phyloP scores from a whole-genome alignment of 108 stramenopile species.

The Mayamaea pseudoterrestris region DNA sequence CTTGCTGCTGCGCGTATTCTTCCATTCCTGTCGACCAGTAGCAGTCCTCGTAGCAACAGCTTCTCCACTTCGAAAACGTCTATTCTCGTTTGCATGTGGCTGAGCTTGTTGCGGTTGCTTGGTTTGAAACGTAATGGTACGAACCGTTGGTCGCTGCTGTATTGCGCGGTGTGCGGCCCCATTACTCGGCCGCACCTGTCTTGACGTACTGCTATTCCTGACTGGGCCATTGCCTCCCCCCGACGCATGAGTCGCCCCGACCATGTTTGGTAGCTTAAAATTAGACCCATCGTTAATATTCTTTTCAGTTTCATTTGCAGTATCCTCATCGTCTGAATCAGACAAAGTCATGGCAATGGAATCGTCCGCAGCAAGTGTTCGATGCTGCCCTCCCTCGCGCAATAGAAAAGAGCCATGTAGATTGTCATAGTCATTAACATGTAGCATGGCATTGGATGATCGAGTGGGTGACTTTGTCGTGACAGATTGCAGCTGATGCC shows the following conservation, averaged over 20 bases:
- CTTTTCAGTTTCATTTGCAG: too few species aligned
- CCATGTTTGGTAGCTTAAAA: too few species aligned
- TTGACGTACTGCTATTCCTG: too few species aligned
- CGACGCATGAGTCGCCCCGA: too few species aligned
- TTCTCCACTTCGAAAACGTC: conserved; percentile 45
- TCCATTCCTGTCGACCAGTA: conserved; percentile 40
- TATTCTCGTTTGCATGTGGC: neutral
- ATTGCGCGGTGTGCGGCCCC: too few species aligned
- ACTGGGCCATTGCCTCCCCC: too few species aligned
- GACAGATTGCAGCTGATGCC: neutral
- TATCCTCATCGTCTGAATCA: conserved; percentile 6
- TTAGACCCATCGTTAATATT: too few species aligned
- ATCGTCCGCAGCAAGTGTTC: conserved; percentile 6
- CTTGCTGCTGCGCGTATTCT: conserved; percentile 36
- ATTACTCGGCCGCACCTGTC: too few species aligned
- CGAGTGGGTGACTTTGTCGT: neutral
- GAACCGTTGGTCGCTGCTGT: neutral
- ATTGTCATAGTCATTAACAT: neutral
- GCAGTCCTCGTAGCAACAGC: conserved; percentile 32
- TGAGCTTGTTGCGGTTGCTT: neutral
- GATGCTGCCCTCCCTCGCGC: neutral
- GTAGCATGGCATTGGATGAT: neutral
- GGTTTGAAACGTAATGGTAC: neutral
- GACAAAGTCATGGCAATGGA: conserved; percentile 20
- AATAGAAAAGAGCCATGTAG: neutral